Conservation (phyloP, 805 yeast genomes). For the Limtongia smithiae region DNA sequence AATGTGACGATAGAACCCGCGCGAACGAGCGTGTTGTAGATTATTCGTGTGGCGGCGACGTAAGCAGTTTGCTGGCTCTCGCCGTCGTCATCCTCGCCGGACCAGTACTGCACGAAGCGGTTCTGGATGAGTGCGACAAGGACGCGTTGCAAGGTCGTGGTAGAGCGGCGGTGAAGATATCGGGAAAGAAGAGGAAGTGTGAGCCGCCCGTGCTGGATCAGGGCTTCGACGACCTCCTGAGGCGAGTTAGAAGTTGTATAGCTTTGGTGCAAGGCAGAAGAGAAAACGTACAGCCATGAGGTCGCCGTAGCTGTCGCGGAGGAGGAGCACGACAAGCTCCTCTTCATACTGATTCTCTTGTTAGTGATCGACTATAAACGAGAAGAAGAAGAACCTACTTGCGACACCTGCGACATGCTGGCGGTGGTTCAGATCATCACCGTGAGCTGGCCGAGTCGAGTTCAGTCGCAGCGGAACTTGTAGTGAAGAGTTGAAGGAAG, state of each 20-base stretch:
- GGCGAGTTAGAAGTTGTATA: background rate
- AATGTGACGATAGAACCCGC: constrained; percentile 69
- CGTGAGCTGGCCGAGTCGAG: no score
- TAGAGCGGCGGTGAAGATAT: constrained; percentile 46
- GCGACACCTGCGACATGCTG: no score
- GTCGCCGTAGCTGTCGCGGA: constrained; percentile 55
- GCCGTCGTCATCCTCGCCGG: constrained; percentile 36
- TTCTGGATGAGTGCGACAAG: constrained; percentile 77
- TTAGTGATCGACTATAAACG: no score
- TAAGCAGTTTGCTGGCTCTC: constrained; percentile 18
- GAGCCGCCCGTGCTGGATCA: constrained; percentile 67
- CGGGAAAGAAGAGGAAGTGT: constrained; percentile 52
- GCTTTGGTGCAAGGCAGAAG: background rate
- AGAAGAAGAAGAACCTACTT: no score
- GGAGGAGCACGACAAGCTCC: constrained; percentile 28
- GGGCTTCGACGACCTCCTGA: constrained; percentile 48
- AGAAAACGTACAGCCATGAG: constrained; percentile 49
- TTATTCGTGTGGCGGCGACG: constrained; percentile 55
- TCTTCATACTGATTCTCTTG: constrained; percentile 19
- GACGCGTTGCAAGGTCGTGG: constrained; percentile 57
- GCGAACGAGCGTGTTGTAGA: constrained; percentile 56
- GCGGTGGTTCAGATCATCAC: no score
- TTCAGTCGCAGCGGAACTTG: background rate
- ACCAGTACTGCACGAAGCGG: constrained; percentile 68
- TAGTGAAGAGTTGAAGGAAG: no score